phyloP scores from a whole-genome alignment of 2,329 filamentous ascomycete species.

The Meredithiella fracta region DNA sequence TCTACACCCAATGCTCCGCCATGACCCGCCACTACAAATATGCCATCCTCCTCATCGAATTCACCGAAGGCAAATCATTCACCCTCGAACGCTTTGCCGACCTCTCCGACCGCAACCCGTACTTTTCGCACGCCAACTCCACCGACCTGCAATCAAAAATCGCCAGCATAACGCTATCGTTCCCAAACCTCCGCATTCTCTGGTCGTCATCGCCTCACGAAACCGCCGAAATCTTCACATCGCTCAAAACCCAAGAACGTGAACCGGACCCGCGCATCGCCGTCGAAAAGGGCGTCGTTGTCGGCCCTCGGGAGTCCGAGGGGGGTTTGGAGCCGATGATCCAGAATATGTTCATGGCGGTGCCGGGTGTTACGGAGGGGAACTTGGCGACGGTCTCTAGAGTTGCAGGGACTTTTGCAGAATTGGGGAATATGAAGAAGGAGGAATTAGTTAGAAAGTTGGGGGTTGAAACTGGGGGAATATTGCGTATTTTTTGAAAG shows the following conservation, averaged over 20 bases:
- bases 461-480: constrained; percentile 61
- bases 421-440: constrained; percentile 73
- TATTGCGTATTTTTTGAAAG: constrained; percentile 69
- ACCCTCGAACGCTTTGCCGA: constrained; percentile 72
- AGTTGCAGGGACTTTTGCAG: constrained; percentile 57
- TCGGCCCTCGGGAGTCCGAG: constrained; percentile 21
- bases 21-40: constrained; percentile 89
- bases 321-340: constrained; percentile 9
- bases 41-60: constrained; percentile 89
- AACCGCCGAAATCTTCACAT: constrained; percentile 91
- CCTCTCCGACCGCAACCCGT: not conserved
- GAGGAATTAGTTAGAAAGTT: constrained; percentile 57
- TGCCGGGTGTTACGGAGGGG: constrained; percentile 72
- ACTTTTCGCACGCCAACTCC: not conserved
- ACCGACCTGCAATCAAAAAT: constrained; percentile 75
- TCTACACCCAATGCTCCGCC: constrained; percentile 81
- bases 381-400: constrained; percentile 58
- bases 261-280: constrained; percentile 85
- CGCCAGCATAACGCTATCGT: constrained; percentile 80
- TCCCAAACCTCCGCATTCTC: constrained; percentile 76
- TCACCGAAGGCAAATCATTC: constrained; percentile 93
- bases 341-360: constrained; percentile 37
- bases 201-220: constrained; percentile 91
- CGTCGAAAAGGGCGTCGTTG: constrained; percentile 64
- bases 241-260: constrained; percentile 72